phyloP scores from a whole-genome alignment of 2,329 filamentous ascomycete species.

The Nannizzia gypsea region DNA sequence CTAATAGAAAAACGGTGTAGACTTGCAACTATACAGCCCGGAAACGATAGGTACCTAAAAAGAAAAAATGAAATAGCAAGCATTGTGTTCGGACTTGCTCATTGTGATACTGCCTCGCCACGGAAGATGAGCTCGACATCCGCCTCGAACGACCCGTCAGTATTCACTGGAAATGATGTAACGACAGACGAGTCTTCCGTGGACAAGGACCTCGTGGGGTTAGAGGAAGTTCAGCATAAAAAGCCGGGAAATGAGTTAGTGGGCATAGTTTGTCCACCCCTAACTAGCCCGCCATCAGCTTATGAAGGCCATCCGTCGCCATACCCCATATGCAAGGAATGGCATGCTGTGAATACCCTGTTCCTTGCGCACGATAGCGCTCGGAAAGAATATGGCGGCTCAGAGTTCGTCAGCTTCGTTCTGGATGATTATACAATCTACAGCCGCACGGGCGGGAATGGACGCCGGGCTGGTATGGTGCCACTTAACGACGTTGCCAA shows the following conservation, averaged over 20 bases:
- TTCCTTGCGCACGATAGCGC: constrained; percentile 15
- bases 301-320: constrained; percentile 17
- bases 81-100: not conserved
- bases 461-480: constrained; percentile 40
- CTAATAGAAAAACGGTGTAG: too few relatives aligned
- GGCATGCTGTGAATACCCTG: constrained; percentile 20
- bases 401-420: constrained; percentile 35
- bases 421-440: constrained; percentile 51
- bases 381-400: constrained; percentile 12
- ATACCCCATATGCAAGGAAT: constrained; percentile 20
- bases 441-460: constrained; percentile 22
- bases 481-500: constrained; percentile 44
- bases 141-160: not conserved
- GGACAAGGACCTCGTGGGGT: not conserved
- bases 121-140: not conserved
- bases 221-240: not conserved
- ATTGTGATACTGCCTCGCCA: too few relatives aligned
- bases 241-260: not conserved
- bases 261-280: not conserved
- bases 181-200: not conserved
- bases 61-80: not conserved
- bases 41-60: too few relatives aligned
- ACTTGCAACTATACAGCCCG: too few relatives aligned
- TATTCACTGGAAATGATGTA: not conserved
- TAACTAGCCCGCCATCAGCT: constrained; percentile 18